Percentiles rank a stretch among this genome's conserved stretches.
Evolutionary conservation across 345 rosid genomes (phyloP).

Genomic region (Bruguiera parviflora): DNA sequence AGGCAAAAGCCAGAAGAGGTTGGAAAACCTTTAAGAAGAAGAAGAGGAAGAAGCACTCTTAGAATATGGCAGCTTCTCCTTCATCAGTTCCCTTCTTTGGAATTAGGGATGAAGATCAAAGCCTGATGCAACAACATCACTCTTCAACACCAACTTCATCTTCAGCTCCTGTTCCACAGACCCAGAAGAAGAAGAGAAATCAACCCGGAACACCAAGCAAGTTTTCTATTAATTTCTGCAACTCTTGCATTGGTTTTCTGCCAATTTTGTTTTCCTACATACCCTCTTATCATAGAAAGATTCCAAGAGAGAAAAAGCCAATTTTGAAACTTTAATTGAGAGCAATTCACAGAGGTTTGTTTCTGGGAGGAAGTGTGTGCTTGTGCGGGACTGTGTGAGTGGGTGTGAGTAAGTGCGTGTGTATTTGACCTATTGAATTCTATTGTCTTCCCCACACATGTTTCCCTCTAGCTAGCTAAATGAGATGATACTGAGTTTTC

Average conservation of each 20-base stretch:
- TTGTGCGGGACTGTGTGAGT: too few relatives aligned
- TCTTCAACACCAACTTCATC: constrained; percentile 13
- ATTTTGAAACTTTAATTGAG: not conserved
- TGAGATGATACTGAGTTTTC: not conserved
- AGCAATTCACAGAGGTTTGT: too few relatives aligned
- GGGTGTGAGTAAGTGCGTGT: too few relatives aligned
- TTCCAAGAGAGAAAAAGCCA: not conserved
- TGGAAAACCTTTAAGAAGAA: not conserved
- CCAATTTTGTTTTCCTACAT: not conserved
- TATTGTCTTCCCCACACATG: not conserved
- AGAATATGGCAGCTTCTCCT: constrained; percentile 25
- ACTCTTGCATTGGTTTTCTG: not conserved
- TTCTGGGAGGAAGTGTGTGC: too few relatives aligned
- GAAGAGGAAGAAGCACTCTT: not conserved
- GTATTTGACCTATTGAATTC: not conserved
- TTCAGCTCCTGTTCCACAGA: constrained; percentile 1
- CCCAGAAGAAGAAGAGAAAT: constrained; percentile 25
- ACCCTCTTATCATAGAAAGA: not conserved
- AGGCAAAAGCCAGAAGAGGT: not conserved
- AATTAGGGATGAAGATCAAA: constrained; percentile 16
- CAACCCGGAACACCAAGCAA: constrained; percentile 31
- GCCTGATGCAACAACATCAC: constrained; percentile 9
- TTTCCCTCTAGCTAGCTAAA: not conserved
- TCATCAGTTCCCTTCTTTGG: constrained; percentile 13
- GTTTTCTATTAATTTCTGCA: not conserved